These are phyloP conservation scores for Acanthamoeba divionensis DNA, from an alignment of 208 protist genomes.

Conservation along the genomic window DNA sequence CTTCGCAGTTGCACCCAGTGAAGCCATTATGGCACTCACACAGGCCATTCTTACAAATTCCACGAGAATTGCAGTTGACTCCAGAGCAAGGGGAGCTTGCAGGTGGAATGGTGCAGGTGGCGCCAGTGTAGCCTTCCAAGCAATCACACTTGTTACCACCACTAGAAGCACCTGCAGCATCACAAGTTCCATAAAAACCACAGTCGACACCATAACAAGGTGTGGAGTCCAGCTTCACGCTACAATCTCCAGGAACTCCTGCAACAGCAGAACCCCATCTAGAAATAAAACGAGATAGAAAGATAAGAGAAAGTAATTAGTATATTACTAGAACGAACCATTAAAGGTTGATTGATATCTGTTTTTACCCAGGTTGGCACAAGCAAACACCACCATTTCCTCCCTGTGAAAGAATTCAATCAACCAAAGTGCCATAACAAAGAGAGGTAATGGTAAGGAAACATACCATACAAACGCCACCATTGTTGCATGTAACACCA, in stretches of 20 bases:
- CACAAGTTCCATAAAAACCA: conserved; percentile 4
- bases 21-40: conserved; percentile 14
- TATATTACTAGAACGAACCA: too few relatives aligned
- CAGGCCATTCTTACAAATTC: conserved; percentile 24
- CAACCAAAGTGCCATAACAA: too few relatives aligned
- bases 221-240: conserved; percentile 11
- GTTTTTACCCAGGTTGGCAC: not conserved
- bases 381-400: conserved; percentile 1
- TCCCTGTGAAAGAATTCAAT: not conserved
- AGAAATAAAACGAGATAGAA: too few relatives aligned
- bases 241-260: not conserved
- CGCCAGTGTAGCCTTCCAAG: not conserved
- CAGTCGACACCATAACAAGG: conserved; percentile 27
- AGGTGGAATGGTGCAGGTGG: not conserved
- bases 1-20: conserved; percentile 24
- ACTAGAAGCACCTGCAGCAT: not conserved
- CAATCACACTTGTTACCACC: conserved; percentile 14
- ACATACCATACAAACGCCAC: conserved; percentile 13
- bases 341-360: too few relatives aligned
- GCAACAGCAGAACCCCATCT: not conserved
- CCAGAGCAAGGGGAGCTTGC: not conserved
- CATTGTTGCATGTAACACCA: not conserved
- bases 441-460: too few relatives aligned
- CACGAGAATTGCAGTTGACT: not conserved
- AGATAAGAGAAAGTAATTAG: too few relatives aligned